Base-by-base conservation (phyloP, 2,329 filamentous ascomycete species). In the Venturia aucupariae region DNA sequence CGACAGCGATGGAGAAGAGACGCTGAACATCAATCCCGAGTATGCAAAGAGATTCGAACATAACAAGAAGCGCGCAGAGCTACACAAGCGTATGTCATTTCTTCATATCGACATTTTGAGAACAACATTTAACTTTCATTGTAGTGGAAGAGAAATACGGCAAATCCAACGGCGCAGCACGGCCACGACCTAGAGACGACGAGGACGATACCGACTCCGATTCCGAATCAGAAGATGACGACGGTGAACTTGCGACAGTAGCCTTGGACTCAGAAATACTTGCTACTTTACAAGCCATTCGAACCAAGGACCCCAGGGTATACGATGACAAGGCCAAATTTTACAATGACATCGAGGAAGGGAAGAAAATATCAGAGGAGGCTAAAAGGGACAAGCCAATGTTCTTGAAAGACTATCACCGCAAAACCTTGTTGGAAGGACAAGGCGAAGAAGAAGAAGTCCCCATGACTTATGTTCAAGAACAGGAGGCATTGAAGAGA, bases 21-120 rank as follows among this genome's bases (percentile, higher is more conserved):
- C 70, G 59, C 70, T 97, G 74, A 92, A 89, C 74, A 87, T 99
- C 76, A 97, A 99, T 76, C 82, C 92, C 74, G 90, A 95, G 62
- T 99, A 88, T 75, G 94, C 94, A 54, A 86, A 84, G 69, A 84
- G 90, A 48, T 97, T 96, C 71, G 94, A 99, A 75, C 84, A 97
- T 78, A 99, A 99, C 79, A 97, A 97, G 80, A 96, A 96, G 79
- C 85, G 93, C 65, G 92, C 96, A 73, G 94, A 99, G 74, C 79
- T 86, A 68, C 87, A 92, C 19, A 82, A 84, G 72, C 75, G 87
- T 89, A 72, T 22, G 27, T 30, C 76, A 74, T 67, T 72, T 39
- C 7, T n/a, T n/a, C 0, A 15, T 44, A 39, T 11, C 17, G 55
- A 4, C n/a, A 22, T 67, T 54, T 71, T 75, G 69, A 75, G n/a